These are phyloP conservation scores for Fraxinus quadrangulata DNA, from an alignment of 257 asterid genomes.

Conservation along the genomic window DNA sequence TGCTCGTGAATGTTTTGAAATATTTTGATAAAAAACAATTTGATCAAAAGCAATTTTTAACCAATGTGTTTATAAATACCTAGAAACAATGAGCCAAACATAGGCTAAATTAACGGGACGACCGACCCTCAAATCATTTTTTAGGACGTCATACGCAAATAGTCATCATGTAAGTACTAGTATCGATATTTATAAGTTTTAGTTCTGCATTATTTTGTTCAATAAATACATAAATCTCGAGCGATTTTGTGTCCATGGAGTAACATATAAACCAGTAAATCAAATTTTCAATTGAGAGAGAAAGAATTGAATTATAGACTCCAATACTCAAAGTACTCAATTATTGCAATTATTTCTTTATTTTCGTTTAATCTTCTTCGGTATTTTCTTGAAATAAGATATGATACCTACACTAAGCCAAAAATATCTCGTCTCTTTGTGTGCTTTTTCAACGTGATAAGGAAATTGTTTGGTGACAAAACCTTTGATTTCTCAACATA, in stretches of 20 bases:
- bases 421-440: not conserved
- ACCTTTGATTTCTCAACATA: not conserved
- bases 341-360: not conserved
- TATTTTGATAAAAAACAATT: no score
- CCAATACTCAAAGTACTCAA: not conserved
- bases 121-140: not conserved
- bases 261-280: no score
- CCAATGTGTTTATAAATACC: no score
- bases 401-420: not conserved
- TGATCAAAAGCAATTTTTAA: no score
- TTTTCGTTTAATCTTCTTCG: slow-evolving; percentile 17
- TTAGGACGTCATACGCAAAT: not conserved
- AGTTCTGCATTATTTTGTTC: no score
- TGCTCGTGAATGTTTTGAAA: no score
- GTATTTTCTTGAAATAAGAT: not conserved
- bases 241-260: no score
- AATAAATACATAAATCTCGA: no score
- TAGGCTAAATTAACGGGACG: not conserved
- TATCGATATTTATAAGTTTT: no score
- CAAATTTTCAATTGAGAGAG: not conserved
- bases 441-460: not conserved
- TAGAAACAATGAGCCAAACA: no score
- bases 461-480: not conserved
- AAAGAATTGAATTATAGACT: not conserved
- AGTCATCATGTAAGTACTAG: not conserved